Percentiles rank a stretch among this genome's conserved stretches.
Conservation (phyloP, 2,329 filamentous ascomycete species). For the Arthrobotrys entomopaga region DNA sequence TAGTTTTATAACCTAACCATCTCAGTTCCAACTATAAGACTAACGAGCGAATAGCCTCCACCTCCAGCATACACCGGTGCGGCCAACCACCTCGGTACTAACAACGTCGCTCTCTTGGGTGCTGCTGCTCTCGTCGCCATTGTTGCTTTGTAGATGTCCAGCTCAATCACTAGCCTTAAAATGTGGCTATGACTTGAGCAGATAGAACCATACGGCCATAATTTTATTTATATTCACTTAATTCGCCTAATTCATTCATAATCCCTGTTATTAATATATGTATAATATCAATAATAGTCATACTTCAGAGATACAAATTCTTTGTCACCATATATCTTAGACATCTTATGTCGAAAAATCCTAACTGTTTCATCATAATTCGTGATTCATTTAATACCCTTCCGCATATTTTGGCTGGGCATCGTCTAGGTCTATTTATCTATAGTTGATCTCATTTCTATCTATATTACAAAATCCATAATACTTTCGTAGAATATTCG, state of each 20-base stretch:
- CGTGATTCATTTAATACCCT: background rate
- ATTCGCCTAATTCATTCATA: background rate
- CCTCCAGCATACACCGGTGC: constrained; percentile 48
- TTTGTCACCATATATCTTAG: no score
- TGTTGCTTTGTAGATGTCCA: constrained; percentile 29
- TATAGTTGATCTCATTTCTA: no score
- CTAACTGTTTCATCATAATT: background rate
- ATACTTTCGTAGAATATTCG: no score
- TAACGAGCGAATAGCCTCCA: constrained; percentile 21
- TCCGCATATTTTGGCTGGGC: background rate
- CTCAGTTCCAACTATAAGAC: no score
- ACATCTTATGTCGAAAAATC: no score
- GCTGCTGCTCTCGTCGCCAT: constrained; percentile 32
- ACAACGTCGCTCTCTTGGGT: constrained; percentile 29
- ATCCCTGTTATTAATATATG: constrained; percentile 24
- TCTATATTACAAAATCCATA: no score
- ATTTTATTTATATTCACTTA: no score
- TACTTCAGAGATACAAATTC: no score
- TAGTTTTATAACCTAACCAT: no score
- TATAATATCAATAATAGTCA: constrained; percentile 28
- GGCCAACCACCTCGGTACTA: constrained; percentile 29
- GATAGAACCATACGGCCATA: no score
- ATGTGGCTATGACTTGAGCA: no score
- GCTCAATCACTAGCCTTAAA: background rate
- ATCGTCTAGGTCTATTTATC: no score